Base-by-base conservation (phyloP, 2,329 filamentous ascomycete genomes). In the Stemphylium vesicarium region DNA sequence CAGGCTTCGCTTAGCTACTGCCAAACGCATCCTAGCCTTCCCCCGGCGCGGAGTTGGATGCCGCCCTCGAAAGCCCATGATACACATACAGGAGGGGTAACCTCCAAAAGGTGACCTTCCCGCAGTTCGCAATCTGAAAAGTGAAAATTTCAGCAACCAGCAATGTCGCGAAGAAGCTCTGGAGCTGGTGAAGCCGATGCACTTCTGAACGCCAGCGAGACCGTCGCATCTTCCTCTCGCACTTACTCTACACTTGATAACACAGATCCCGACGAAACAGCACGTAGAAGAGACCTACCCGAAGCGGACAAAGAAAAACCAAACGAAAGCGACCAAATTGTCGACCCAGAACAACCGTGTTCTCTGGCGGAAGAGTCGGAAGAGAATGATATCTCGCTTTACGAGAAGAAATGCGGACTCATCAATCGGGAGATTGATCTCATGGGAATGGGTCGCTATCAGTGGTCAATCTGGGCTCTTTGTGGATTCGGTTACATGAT, bases 401-500 rank as follows among this genome's bases (percentile, higher is more conserved):
- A 76, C 57, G 77, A 80, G 57, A 79, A 75, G 60, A 80, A 80
- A 56, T 78, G 76, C 38, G 62, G 77, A 3, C 64, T 80, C 11
- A 74, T 80, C 60, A 78, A 79, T 53, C 72, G 71, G 10, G 82
- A 84, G 66, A 80, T 84, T 53, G 80, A 84, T 50, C 59, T 66
- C 33, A 79, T 82, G 57, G 82, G 82, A 35, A 82, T 84, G 80
- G 82, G 81, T 3, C 72, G 69, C 48, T 84, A 84, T 55, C 81
- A 84, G 60, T 83, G 80, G 80, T 81, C 75, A 59, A 73, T 81
- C 41, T 84, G 81, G 81, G 63, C 69, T 3, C 70, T 84, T 0
- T 84, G 82, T 57, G 82, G 82, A 32, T 81, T 84, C 32, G 82
- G 82, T 1, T 84, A 84, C 62, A 69, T 84, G 36, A 75, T 86